These are phyloP conservation scores for Cladobotryum protrusum DNA, from an alignment of 2,329 filamentous ascomycete species.

Conservation along the genomic window DNA sequence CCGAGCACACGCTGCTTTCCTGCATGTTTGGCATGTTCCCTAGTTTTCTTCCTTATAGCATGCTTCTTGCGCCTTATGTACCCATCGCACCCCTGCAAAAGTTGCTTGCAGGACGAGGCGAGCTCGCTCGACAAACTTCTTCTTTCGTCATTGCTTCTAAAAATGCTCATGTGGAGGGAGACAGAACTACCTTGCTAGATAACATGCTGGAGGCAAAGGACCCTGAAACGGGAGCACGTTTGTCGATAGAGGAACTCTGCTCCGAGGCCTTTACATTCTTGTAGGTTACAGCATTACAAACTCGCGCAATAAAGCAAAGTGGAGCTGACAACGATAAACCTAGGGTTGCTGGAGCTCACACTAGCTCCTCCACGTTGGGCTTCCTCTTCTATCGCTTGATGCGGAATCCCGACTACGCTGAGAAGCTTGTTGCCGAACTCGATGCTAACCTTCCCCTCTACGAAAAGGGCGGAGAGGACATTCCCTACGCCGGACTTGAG, in stretches of 20 bases:
- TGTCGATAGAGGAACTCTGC: background rate
- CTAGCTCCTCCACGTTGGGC: background rate
- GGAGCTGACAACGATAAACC: no score
- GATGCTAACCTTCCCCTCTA: background rate
- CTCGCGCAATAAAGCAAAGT: no score
- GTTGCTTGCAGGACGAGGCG: no score
- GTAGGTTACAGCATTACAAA: background rate
- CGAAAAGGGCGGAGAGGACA: no score
- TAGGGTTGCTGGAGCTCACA: slow-evolving; percentile 1
- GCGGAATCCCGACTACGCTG: background rate
- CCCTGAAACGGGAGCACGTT: background rate
- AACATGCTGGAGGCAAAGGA: background rate
- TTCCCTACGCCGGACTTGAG: background rate
- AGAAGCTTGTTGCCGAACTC: background rate
- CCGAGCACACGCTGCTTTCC: background rate
- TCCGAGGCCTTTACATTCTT: slow-evolving; percentile 2
- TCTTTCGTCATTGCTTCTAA: no score
- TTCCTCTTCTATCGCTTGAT: background rate
- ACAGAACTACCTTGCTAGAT: background rate
- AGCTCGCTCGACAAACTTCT: no score
- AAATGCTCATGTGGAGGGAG: background rate
- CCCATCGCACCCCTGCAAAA: no score
- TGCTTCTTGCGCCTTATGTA: background rate
- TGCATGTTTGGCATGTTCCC: background rate
- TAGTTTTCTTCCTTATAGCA: background rate